Conservation (phyloP, 352 stramenopile species). For the Phytophthora litchii region DNA sequence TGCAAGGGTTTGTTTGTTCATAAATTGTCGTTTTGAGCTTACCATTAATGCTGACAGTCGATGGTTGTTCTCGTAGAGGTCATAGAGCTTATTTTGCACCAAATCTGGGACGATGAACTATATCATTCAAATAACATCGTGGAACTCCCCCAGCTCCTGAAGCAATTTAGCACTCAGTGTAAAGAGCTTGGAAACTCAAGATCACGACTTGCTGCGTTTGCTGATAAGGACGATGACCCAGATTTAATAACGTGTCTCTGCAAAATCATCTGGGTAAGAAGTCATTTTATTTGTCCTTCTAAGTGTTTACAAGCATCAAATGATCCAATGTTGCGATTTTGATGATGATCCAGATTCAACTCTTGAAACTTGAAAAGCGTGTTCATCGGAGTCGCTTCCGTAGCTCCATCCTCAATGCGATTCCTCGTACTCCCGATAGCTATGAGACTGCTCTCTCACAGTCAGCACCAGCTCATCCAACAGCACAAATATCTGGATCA, state of each 20-base stretch:
- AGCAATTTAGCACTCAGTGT: conserved; percentile 24
- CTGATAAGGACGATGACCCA: conserved; percentile 13
- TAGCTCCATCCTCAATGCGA: conserved; percentile 26
- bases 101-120: conserved; percentile 32
- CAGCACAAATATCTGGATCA: conserved; percentile 4
- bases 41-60: not conserved
- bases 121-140: conserved; percentile 19
- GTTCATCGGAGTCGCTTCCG: conserved; percentile 63
- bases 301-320: conserved; percentile 7
- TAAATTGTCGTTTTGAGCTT: not conserved
- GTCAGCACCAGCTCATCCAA: not conserved
- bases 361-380: conserved; percentile 62
- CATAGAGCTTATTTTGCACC: conserved; percentile 38
- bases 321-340: conserved; percentile 3
- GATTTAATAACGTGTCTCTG: conserved; percentile 45
- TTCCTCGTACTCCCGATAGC: conserved; percentile 16
- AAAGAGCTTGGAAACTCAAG: conserved; percentile 26
- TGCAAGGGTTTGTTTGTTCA: conserved; percentile 28
- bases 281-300: not conserved
- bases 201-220: conserved; percentile 32
- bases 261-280: conserved; percentile 53
- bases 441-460: conserved; percentile 7
- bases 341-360: conserved; percentile 37
- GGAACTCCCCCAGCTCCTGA: conserved; percentile 45
- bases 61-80: conserved; percentile 34